A percentile compares a stretch with the other conserved stretches of the same genome.
These are phyloP conservation scores for Ambrosiella cleistominuta DNA, from an alignment of 2,329 filamentous ascomycete genomes.

Conservation along the genomic window DNA sequence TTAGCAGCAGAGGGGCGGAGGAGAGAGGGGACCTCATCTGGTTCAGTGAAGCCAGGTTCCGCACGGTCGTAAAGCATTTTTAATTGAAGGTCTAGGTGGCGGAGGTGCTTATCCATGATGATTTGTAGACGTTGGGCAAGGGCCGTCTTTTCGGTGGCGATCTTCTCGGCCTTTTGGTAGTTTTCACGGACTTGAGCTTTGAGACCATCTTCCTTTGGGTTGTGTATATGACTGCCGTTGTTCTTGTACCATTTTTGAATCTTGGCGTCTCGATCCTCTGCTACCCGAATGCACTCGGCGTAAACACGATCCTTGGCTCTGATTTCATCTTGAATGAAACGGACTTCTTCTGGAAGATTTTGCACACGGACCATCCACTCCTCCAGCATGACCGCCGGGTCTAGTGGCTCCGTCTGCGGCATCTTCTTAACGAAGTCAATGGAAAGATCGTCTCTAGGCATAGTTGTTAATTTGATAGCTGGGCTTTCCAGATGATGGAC, in stretches of 20 bases:
- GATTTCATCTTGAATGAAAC: slow-evolving; percentile 70
- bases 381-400: slow-evolving; percentile 54
- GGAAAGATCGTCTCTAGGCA: slow-evolving; percentile 56
- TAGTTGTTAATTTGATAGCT: slow-evolving; percentile 35
- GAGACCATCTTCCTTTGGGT: slow-evolving; percentile 58
- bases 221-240: slow-evolving; percentile 54
- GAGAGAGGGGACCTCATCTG: slow-evolving; percentile 45
- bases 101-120: slow-evolving; percentile 44
- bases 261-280: slow-evolving; percentile 53
- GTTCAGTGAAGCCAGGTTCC: slow-evolving; percentile 43
- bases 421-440: slow-evolving; percentile 54
- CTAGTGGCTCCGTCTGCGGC: slow-evolving; percentile 43
- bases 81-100: slow-evolving; percentile 44
- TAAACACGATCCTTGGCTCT: slow-evolving; percentile 61
- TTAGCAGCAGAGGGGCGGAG: slow-evolving; percentile 41
- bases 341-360: slow-evolving; percentile 67
- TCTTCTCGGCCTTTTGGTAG: slow-evolving; percentile 48
- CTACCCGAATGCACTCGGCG: slow-evolving; percentile 48
- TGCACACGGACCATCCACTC: slow-evolving; percentile 60
- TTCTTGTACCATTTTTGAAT: slow-evolving; percentile 69
- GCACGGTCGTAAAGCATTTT: slow-evolving; percentile 43
- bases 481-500: background rate
- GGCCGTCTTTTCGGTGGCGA: slow-evolving; percentile 59
- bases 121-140: slow-evolving; percentile 46
- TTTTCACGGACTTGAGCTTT: slow-evolving; percentile 49